Evolutionary conservation across 129 eudicot species (phyloP), one percentile per base, ranked within the genome.

Genomic region (Mikania micrantha): DNA sequence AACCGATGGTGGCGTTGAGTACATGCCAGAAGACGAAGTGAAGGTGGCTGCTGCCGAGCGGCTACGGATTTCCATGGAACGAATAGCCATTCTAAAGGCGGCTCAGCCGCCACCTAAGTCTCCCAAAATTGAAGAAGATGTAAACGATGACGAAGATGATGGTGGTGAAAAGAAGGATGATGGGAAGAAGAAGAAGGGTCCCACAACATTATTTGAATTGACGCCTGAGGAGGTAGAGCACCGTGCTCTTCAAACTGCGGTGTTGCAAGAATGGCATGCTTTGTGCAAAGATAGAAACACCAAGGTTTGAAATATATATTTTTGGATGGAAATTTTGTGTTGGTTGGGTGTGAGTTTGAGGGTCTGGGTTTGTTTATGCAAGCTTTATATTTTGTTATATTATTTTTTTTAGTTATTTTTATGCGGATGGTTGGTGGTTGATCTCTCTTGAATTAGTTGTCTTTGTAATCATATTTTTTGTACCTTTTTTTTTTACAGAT

Each of bases 11-110:
- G 92, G 91, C 29, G 87, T 86, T 4, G 98, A 92, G 48, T 88
- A 92, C 91, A 82, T 92, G 87, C 98, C 98, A 0, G 98, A 88
- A 74, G 95, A 92, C 5, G 98, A 92, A 84, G 91, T 88, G 34
- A 92, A 92, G 69, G 82, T 72, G 45, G 91, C 94, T 49, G 96
- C 96, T 44, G 96, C 95, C 2, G 98, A 84, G 76, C 71, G 95
- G 76, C 68, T 88, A 38, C 74, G 83, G 63, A 71, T 72, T 41
- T 88, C 98, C 32, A 88, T 92, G 96, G 96, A 92, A 73, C 85
- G 94, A 8, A 88, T 92, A 69, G 95, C 98, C 5, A 59, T 92
- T 65, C 80, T 92, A 4, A 92, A 86, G 81, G 96, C 98, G 19
- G 98, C 98, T 41, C 77, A 69, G 48, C 91, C 98, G 1, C 93